phyloP scores from a whole-genome alignment of 2,329 filamentous ascomycete species.

The Colletotrichum chlorophyti region DNA sequence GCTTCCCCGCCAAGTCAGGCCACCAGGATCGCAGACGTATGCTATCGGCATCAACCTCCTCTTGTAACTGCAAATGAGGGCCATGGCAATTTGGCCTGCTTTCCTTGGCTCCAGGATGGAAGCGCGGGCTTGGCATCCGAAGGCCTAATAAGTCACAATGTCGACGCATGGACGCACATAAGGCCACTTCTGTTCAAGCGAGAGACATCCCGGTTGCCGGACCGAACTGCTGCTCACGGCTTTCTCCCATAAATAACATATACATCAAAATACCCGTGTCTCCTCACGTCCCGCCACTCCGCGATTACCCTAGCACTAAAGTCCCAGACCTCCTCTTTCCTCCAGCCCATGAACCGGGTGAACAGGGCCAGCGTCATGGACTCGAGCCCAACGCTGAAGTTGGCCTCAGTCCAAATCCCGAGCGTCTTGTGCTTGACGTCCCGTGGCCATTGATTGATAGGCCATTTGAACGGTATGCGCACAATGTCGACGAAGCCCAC shows the following conservation, averaged over 20 bases:
- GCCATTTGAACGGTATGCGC: constrained; percentile 34
- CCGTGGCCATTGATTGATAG: constrained; percentile 37
- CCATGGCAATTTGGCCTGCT: too few species aligned
- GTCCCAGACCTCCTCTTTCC: constrained; percentile 33
- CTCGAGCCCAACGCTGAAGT: constrained; percentile 34
- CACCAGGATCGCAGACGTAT: too few species aligned
- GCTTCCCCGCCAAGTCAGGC: neutral
- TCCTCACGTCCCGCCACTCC: constrained; percentile 27
- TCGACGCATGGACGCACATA: neutral
- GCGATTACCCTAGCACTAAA: constrained; percentile 30
- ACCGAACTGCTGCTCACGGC: constrained; percentile 5
- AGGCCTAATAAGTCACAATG: too few species aligned
- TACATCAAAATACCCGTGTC: constrained; percentile 31
- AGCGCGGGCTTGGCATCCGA: too few species aligned
- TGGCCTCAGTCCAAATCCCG: constrained; percentile 32
- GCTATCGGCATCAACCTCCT: too few species aligned
- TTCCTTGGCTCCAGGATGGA: too few species aligned
- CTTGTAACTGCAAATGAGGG: too few species aligned
- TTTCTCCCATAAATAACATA: constrained; percentile 31
- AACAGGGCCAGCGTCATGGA: constrained; percentile 35
- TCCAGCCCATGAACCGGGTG: constrained; percentile 36
- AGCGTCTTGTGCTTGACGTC: constrained; percentile 34
- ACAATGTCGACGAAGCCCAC: constrained; percentile 36
- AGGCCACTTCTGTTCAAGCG: neutral
- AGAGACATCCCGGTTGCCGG: neutral